A percentile compares a stretch with the other conserved stretches of the same genome.
Evolutionary conservation across 208 protist species (phyloP).

Genomic region (Herpetomonas muscarum): DNA sequence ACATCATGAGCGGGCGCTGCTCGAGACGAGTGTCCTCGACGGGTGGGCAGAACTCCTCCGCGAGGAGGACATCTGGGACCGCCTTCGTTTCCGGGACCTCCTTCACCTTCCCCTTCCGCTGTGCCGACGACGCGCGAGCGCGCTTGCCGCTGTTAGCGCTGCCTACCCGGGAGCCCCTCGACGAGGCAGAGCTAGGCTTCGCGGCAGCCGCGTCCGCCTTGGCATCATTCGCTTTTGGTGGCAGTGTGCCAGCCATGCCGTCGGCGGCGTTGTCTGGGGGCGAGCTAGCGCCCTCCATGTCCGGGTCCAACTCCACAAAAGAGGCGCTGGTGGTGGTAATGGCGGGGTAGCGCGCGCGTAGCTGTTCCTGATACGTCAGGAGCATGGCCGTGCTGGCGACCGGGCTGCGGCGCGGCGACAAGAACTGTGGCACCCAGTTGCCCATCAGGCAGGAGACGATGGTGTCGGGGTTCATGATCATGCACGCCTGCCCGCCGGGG

Average conservation of each 20-base stretch:
- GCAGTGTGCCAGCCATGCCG: no score
- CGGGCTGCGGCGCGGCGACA: slow-evolving; percentile 27
- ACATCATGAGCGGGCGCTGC: slow-evolving; percentile 17
- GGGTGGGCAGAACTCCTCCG: slow-evolving; percentile 20
- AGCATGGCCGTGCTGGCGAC: slow-evolving; percentile 36
- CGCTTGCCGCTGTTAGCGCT: background rate
- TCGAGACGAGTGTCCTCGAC: slow-evolving; percentile 21
- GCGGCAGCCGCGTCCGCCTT: no score
- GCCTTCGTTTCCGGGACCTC: background rate
- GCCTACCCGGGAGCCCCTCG: background rate
- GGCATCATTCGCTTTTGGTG: no score
- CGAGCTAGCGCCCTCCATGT: no score
- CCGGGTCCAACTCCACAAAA: no score
- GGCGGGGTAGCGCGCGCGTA: background rate
- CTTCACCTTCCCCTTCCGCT: slow-evolving; percentile 1
- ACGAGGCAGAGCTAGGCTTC: no score
- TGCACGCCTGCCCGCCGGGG: slow-evolving; percentile 16
- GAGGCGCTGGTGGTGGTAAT: no score
- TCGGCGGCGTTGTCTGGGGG: no score
- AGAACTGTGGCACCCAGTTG: slow-evolving; percentile 77
- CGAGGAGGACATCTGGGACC: background rate
- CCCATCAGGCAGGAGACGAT: slow-evolving; percentile 61
- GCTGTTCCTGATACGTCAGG: slow-evolving; percentile 27
- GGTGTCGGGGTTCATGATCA: slow-evolving; percentile 53
- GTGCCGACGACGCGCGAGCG: background rate